These are phyloP conservation scores for Somion occarium DNA, from an alignment of 1,284 basidiomycete genomes.

Conservation along the genomic window DNA sequence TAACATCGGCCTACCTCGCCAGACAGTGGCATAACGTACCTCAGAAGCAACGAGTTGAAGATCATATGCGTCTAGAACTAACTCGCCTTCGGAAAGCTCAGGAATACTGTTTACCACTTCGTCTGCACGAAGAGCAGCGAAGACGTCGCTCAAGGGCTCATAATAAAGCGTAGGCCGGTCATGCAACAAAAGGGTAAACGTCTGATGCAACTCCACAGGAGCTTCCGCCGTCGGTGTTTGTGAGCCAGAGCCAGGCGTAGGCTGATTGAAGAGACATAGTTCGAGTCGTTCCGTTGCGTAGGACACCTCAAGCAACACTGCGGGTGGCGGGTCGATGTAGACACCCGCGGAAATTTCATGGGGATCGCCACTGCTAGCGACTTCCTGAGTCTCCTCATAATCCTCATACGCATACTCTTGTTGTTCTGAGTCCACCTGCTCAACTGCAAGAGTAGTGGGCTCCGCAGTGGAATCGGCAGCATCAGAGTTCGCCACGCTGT, in stretches of 20 bases:
- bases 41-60: constrained; percentile 60
- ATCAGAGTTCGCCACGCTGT: background rate
- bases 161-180: constrained; percentile 67
- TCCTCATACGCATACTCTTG: constrained; percentile 6
- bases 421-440: background rate
- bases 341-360: constrained; percentile 67
- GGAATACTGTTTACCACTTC: constrained; percentile 41
- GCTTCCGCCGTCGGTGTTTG: constrained; percentile 23
- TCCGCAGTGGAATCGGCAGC: background rate
- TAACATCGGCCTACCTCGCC: background rate
- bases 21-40: constrained; percentile 34
- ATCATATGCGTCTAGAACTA: constrained; percentile 64
- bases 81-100: constrained; percentile 51
- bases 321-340: constrained; percentile 71
- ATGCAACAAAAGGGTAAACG: constrained; percentile 43
- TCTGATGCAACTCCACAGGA: constrained; percentile 15
- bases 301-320: constrained; percentile 53
- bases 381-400: constrained; percentile 6
- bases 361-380: constrained; percentile 34
- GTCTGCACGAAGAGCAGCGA: constrained; percentile 63
- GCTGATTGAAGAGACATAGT: constrained; percentile 58
- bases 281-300: constrained; percentile 35
- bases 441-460: background rate
- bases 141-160: constrained; percentile 61
- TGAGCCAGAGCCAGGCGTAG: constrained; percentile 22